Percentiles rank a stretch among this genome's conserved stretches.
These are phyloP conservation scores for Fusarium sp. DNA, from an alignment of 2,329 filamentous ascomycete genomes.

Conservation along the genomic window DNA sequence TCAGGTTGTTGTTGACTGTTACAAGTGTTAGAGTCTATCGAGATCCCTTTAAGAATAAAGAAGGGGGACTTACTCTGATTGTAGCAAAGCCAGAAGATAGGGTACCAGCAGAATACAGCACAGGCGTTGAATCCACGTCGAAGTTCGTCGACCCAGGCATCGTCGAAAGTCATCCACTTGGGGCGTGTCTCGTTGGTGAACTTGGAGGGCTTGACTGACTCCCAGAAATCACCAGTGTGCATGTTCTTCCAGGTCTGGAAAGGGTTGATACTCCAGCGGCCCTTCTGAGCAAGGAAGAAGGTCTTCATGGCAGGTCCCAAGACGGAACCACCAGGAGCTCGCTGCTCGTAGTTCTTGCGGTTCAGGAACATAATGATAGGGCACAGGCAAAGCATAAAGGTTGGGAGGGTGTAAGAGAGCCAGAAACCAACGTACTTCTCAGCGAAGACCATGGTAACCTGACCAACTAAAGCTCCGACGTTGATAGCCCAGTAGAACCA, in stretches of 20 bases:
- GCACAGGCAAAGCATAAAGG: constrained; percentile 71
- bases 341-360: constrained; percentile 67
- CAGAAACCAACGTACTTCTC: constrained; percentile 83
- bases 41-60: neutral
- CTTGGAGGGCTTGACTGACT: constrained; percentile 75
- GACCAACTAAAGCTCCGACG: constrained; percentile 72
- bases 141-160: constrained; percentile 82
- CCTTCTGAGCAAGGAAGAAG: constrained; percentile 72
- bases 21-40: constrained; percentile 29
- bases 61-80: constrained; percentile 54
- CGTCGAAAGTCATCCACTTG: constrained; percentile 81
- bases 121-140: constrained; percentile 75
- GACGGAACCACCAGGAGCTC: constrained; percentile 74
- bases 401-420: constrained; percentile 76
- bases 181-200: constrained; percentile 67
- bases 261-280: constrained; percentile 76
- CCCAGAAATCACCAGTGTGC: constrained; percentile 71
- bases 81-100: constrained; percentile 68
- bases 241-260: constrained; percentile 68
- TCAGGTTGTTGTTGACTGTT: constrained; percentile 67
- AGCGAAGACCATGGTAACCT: constrained; percentile 76
- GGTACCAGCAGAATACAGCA: constrained; percentile 76
- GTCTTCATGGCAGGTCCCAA: constrained; percentile 72
- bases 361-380: constrained; percentile 72
- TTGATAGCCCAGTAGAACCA: constrained; percentile 82